phyloP scores from a whole-genome alignment of 352 stramenopile species.

The Aphanomyces astaci region DNA sequence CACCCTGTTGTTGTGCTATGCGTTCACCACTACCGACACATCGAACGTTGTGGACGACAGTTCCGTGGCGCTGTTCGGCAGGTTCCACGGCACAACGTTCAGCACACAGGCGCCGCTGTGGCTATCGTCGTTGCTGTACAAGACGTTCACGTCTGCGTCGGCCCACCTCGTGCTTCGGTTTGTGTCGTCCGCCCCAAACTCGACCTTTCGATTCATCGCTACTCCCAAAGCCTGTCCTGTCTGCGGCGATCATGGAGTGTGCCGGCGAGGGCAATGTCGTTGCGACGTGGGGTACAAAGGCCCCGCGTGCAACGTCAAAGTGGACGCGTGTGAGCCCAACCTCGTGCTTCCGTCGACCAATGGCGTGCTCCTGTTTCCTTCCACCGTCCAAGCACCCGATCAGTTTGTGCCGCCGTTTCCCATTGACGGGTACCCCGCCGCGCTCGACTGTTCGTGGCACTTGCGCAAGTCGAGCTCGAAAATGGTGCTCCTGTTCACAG shows the following conservation, averaged over 20 bases:
- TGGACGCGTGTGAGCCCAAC: not conserved
- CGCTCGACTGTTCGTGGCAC: conserved; percentile 6
- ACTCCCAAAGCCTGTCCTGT: not conserved
- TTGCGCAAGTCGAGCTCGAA: not conserved
- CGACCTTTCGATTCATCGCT: not conserved
- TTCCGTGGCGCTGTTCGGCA: not conserved
- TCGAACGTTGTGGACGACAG: not conserved
- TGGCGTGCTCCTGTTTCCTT: not conserved
- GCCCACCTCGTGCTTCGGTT: not conserved
- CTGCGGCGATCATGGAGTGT: not conserved
- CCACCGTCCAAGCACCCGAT: not conserved
- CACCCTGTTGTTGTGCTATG: conserved; percentile 8
- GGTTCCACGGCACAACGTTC: not conserved
- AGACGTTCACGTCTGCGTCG: conserved; percentile 5
- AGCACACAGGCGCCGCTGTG: not conserved
- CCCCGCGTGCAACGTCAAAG: not conserved
- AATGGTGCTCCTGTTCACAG: not conserved
- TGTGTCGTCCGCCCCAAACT: not conserved
- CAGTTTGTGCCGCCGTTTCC: not conserved
- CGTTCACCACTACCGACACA: not conserved
- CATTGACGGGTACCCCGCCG: not conserved
- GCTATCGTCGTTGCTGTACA: not conserved
- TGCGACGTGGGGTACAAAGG: conserved; percentile 3
- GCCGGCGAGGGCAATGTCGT: not conserved
- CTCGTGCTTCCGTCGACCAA: not conserved